Base-by-base conservation (phyloP, 352 stramenopile species). In the Phytopythium chamaehyphon region DNA sequence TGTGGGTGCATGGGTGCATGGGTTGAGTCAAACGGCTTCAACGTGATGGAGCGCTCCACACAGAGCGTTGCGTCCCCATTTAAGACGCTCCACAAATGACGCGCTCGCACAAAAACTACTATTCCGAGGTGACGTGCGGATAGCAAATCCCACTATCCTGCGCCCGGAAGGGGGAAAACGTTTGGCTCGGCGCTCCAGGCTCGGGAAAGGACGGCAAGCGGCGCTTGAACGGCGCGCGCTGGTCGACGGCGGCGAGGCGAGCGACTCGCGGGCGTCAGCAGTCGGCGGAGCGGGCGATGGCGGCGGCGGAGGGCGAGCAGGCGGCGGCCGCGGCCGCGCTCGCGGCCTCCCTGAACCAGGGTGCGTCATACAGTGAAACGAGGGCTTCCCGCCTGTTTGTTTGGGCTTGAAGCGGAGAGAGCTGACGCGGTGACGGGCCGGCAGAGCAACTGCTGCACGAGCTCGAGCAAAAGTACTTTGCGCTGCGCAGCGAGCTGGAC, bases 371-470 rank as follows among this genome's bases (percentile, higher is more conserved):
- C 39, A 16, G 28, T 23, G 7, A 15, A 18, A 19, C 8, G 28
- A 9, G 28, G 9, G 28, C 28, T 33, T 9, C 5, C 5, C 28
- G 28, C 5, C 5, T 33, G 28, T 14, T 38, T 19, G 10, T 12
- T 12, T 50, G 24, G n/a, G 33, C 46, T 15, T 39, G 42, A 44
- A 31, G 14, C 18, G 19, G 11, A 12, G 42, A 14, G 42, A 26
- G 6, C 51, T 68, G 1, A 62, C 44, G 18, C 35, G 64, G 53
- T 47, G 44, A 19, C 1, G 12, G 15, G 10, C n/a, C 15, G 49
- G 55, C 48, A 90, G 79, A 90, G 47, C 78, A 92, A 85, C 52
- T 90, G 48, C 58, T 90, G 23, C 82, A 92, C 50, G 82, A 92
- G 44, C 58, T 90, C 31, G 82, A 92, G 56, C 73, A 71, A 26